Base-by-base conservation (phyloP, 139 green algal genomes). In the Picochlorum sp. region DNA sequence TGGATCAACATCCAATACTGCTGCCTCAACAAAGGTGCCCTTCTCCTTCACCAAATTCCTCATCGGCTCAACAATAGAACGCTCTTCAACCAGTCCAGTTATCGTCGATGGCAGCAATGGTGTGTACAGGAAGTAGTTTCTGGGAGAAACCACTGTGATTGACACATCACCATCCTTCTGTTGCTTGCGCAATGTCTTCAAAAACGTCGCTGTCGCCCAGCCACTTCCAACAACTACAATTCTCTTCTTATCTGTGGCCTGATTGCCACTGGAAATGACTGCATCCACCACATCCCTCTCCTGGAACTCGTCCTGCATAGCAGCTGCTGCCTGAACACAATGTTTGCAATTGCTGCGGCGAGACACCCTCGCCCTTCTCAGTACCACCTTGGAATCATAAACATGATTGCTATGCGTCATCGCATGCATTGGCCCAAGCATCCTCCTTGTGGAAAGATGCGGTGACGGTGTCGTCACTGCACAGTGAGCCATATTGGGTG, bases 111-210 rank as follows among this genome's bases (percentile, higher is more conserved):
- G 91, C 65, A 98, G 81, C 54, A 98, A 83, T 11, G 92, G 92
- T n/a, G 92, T 98, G 83, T 96, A 96, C 20, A 98, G 78, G 69
- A 98, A 97, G 83, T 96, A 97, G 76, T 95, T 97, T 4, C 84
- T 69, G 0, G 79, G 79, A 2, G 68, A 83, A 0, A 95, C 60
- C 6, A 90, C 83, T 14, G 88, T 94, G 18, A 95, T 62, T 41
- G 34, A 41, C 34, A 41, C 34, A 41, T 41, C 34, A 41, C 6
- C 1, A 64, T 95, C 86, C 58, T 83, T 90, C 11, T 79, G 62
- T 2, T 78, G 73, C 4, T 71, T 70, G 56, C 95, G 77, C 9
- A 95, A 83, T 64, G 94, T 85, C 6, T 70, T 72, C 4, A 70
- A 49, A 31, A 95, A 52, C 0, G 86, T 68, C 3, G 81, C 84